Evolutionary conservation across 2,329 filamentous ascomycete species (phyloP), one percentile per base, ranked within the genome.

Genomic region (Paracoccidioides brasiliensis): DNA sequence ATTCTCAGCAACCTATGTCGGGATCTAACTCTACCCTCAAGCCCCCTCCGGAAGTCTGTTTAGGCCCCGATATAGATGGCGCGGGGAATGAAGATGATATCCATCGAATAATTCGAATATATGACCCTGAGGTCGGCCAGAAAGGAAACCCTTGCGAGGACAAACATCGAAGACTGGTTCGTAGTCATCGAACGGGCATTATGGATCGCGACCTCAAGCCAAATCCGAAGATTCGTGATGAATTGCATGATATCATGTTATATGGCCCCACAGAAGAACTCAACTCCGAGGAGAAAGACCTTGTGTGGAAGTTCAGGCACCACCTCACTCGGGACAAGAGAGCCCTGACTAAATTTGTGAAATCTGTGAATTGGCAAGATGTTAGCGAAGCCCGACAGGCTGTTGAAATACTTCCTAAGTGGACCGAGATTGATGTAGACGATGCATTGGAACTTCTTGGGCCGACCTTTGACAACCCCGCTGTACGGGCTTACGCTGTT

Each of bases 251-350:
- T 46, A 90, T 98, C 61, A 84, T 97, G 75, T 85, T 86, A 1
- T 96, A 96, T 65, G 90, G 91, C 5, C 93, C 93, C 3, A 95
- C 91, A 0, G 90, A 96, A 59, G 81, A 87, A 50, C 77, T 98
- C 30, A 89, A 83, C 1, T 82, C 89, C 0, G 90, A 96, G 67
- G 93, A 98, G 70, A 94, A 95, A 66, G 93, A 98, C 69, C 78
- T 96, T 53, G 83, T 98, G 22, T 98, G 94, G 94, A 93, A 94
- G 64, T 98, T 97, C 73, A 81, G 93, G 57, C 95, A 97, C 69
- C 91, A 96, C 69, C 73, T 98, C 28, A 93, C 90, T 0, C 80
- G 90, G 56, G 90, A 98, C 68, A 98, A 98, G 70, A 78, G 86
- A 64, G 87, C 91, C 2, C 76, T 97, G 56, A 98, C 91, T 38